Evolutionary conservation across 129 eudicot species (phyloP).

Genomic region (Tagetes patula): DNA sequence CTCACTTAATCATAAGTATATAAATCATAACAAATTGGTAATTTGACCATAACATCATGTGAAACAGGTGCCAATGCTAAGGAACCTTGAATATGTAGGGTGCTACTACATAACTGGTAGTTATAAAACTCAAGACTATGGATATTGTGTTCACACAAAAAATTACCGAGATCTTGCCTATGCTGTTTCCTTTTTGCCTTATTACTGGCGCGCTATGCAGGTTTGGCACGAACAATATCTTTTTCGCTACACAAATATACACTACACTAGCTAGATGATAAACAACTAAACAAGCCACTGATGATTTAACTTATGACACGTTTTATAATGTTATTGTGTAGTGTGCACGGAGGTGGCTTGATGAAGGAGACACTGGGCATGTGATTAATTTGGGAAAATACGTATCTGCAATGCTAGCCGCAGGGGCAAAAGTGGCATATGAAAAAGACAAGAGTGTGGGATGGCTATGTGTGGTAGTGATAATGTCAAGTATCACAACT

Average conservation of each 20-base stretch:
- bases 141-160: slow-evolving; percentile 69
- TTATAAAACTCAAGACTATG: slow-evolving; percentile 82
- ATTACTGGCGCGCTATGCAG: slow-evolving; percentile 99
- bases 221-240: slow-evolving; percentile 32
- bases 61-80: slow-evolving; percentile 83
- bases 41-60: neutral
- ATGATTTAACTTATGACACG: neutral
- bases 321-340: slow-evolving; percentile 26
- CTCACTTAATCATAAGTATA: neutral
- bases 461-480: slow-evolving; percentile 75
- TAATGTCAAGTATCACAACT: slow-evolving; percentile 85
- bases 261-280: neutral
- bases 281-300: neutral
- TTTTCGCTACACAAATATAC: neutral
- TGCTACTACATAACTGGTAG: slow-evolving; percentile 96
- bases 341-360: slow-evolving; percentile 99
- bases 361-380: slow-evolving; percentile 91
- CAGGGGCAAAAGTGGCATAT: slow-evolving; percentile 94
- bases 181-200: slow-evolving; percentile 94
- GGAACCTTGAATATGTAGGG: slow-evolving; percentile 78
- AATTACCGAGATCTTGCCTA: slow-evolving; percentile 85
- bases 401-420: slow-evolving; percentile 97
- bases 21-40: neutral
- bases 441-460: slow-evolving; percentile 75
- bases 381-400: slow-evolving; percentile 82